A percentile compares a stretch with the other conserved stretches of the same genome.
Conservation (phyloP, 106 monocot species). For the Apostasia ramifera region DNA sequence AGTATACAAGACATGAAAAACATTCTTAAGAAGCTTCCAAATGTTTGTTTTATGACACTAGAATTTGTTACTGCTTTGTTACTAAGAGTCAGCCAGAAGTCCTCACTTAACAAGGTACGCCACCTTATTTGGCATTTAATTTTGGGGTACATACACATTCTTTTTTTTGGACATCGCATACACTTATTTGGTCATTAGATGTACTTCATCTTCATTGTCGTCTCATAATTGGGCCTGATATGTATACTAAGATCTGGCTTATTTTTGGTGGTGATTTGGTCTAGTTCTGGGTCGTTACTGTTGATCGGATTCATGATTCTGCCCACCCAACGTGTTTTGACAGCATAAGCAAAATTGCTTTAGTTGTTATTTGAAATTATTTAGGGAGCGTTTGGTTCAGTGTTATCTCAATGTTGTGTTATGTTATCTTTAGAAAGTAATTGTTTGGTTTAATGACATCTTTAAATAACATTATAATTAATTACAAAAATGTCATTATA, state of each 20-base stretch:
- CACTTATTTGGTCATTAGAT: not conserved
- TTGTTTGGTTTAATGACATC: too few relatives aligned
- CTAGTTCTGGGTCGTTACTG: too few relatives aligned
- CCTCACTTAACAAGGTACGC: slow-evolving; percentile 80
- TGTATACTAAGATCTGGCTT: not conserved
- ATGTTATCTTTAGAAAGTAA: too few relatives aligned
- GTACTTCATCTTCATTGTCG: not conserved
- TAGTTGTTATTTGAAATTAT: too few relatives aligned
- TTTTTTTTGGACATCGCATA: not conserved
- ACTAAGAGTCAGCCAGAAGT: slow-evolving; percentile 82
- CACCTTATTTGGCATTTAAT: not conserved
- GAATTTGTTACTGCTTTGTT: slow-evolving; percentile 80
- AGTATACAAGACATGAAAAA: slow-evolving; percentile 72
- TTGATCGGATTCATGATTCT: too few relatives aligned
- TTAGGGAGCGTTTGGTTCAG: too few relatives aligned
- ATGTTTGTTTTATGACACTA: slow-evolving; percentile 79
- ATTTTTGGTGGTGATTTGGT: too few relatives aligned
- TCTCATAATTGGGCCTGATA: not conserved
- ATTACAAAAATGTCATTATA: too few relatives aligned
- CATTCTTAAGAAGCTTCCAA: slow-evolving; percentile 74
- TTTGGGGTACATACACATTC: not conserved
- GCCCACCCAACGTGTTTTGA: too few relatives aligned
- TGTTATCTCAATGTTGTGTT: too few relatives aligned
- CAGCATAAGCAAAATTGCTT: too few relatives aligned
- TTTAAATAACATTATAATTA: too few relatives aligned